Base-by-base conservation (phyloP, 176 grass and related monocot species). In the Cocos nucifera region DNA sequence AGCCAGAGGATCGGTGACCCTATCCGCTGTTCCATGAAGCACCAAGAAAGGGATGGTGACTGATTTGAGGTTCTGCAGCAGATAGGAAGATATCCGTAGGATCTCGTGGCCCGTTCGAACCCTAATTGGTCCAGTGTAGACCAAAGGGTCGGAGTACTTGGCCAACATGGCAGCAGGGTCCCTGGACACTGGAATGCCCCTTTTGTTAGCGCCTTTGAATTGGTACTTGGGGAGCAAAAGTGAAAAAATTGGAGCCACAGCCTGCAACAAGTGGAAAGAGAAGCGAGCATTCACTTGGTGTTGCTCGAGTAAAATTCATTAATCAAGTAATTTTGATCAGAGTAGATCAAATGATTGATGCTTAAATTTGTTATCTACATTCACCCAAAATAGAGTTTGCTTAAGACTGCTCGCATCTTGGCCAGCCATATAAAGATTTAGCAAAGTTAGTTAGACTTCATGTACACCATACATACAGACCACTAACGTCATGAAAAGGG, bases 141-240 rank as follows among this genome's bases (percentile, higher is more conserved):
- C 87, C 58, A 98, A 29, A 1, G 93, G 93, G 30, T 97, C 93
- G 0, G 93, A 88, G 84, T 98, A 98, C 27, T 98, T 98, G 5
- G 93, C 84, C 16, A 88, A 60, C 73, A 98, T 73, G 6, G 87
- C 87, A 0, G 87, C 87, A 0, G 87, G 93, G 52, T 98, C 93
- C 1, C 93, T 83, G 2, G 87, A 92, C 7, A 98, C 93, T 0
- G 93, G 93, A 17, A 98, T 88, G 44, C 93, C 93, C n/a, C 72
- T 71, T 35, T 88, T 98, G 78, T 98, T 98, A 0, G 93, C 93
- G 20, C 93, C 93, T 72, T 92, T 98, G 87, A 98, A 98, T 62
- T 98, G 93, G 19, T 88, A 79, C 82, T 87, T 88, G 3, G 87
- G 93, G 22, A 74, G 78, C 44, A 98, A 61, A 12, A 89, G 72